A percentile compares a stretch with the other conserved stretches of the same genome.
Conservation (phyloP, 2,329 filamentous ascomycete species). For the Diaporthe sp. region DNA sequence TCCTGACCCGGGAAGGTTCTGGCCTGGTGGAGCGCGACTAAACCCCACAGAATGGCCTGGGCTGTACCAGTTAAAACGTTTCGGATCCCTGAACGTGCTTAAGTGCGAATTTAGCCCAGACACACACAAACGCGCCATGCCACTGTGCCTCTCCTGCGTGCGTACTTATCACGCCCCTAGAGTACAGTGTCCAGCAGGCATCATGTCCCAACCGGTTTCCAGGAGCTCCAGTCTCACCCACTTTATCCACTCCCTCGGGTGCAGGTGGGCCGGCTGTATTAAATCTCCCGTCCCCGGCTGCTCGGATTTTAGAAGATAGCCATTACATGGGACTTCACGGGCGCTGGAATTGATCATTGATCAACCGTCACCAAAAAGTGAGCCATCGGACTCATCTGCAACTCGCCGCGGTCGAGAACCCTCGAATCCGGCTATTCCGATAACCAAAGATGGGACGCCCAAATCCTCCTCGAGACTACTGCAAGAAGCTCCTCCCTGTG, state of each 20-base stretch:
- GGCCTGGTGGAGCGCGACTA: constrained; percentile 4
- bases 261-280: constrained; percentile 11
- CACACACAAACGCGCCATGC: constrained; percentile 16
- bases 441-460: constrained; percentile 18
- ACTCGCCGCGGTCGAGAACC: not conserved
- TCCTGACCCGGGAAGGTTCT: constrained; percentile 25
- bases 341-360: not conserved
- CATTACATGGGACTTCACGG: not conserved
- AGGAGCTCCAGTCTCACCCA: constrained; percentile 4
- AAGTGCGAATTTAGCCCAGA: constrained; percentile 25
- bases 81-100: constrained; percentile 29
- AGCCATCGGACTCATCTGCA: not conserved
- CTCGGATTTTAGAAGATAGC: not conserved
- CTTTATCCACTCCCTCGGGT: constrained; percentile 21
- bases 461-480: constrained; percentile 28
- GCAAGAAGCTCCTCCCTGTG: constrained; percentile 41
- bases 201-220: constrained; percentile 24
- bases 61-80: constrained; percentile 29
- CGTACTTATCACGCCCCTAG: not conserved
- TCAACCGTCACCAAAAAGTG: not conserved
- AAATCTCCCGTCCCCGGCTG: constrained; percentile 26
- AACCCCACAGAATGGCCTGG: constrained; percentile 28
- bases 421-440: not conserved
- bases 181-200: constrained; percentile 15
- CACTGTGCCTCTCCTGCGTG: constrained; percentile 21